Evolutionary conservation across 2,329 filamentous ascomycete species (phyloP).

Genomic region (Cladosporium sp.): DNA sequence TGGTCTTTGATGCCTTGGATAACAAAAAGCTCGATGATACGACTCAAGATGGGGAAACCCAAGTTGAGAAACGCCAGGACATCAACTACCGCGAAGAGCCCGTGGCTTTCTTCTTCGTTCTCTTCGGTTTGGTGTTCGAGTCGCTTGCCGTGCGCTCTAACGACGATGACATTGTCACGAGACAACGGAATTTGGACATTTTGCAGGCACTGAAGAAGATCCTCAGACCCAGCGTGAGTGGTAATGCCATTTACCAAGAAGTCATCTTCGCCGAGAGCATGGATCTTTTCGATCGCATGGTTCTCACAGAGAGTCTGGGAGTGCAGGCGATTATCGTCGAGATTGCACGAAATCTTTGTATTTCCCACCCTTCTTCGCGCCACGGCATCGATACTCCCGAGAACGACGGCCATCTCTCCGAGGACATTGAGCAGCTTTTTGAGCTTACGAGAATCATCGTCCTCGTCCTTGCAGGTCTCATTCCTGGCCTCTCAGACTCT

Average conservation of each 20-base stretch:
- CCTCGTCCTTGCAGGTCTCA: conserved; percentile 77
- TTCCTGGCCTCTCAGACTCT: conserved; percentile 72
- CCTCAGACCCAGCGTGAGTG: conserved; percentile 85
- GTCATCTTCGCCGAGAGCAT: conserved; percentile 96
- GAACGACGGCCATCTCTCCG: conserved; percentile 68
- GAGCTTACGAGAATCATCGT: conserved; percentile 96
- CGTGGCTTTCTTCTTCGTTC: conserved; percentile 96
- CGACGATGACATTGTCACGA: conserved; percentile 28
- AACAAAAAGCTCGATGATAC: conserved; percentile 53
- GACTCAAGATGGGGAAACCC: conserved; percentile 14
- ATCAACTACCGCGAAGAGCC: conserved; percentile 99
- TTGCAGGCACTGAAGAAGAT: conserved; percentile 92
- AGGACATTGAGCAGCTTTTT: conserved; percentile 97
- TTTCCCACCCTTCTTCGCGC: conserved; percentile 85
- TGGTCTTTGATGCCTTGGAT: conserved; percentile 94
- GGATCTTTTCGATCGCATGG: conserved; percentile 87
- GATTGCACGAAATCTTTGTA: conserved; percentile 82
- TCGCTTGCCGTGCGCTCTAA: conserved; percentile 82
- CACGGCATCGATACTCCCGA: conserved; percentile 39
- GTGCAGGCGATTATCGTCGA: conserved; percentile 92
- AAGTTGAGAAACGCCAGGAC: conserved; percentile 48
- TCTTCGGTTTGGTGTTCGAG: conserved; percentile 95
- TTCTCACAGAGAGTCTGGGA: conserved; percentile 81
- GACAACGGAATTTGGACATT: conserved; percentile 61
- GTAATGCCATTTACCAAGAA: conserved; percentile 93